Base-by-base conservation (phyloP, 345 rosid species). In the Lepidium sativum region DNA sequence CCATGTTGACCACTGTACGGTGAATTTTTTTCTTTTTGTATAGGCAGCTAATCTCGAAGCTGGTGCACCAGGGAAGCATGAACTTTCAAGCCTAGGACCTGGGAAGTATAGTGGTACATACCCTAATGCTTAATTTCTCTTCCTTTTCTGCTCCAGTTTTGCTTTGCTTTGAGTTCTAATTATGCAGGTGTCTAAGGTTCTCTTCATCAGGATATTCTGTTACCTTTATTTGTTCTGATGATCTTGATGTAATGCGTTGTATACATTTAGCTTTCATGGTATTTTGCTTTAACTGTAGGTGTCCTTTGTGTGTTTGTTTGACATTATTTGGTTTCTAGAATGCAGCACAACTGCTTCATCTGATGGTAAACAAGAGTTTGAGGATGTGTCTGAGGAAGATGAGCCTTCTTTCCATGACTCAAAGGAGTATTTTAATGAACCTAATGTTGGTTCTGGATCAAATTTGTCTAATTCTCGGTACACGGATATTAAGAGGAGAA, bases 281-380 rank as follows among this genome's bases (percentile, higher is more conserved):
- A 2, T 65, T 42, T 41, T 23, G 10, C 42, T 25, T 39, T 6
- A 33, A 43, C 17, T 33, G 37, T 54, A 52, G 5, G 45, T 25
- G 39, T 64, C 32, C 23, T 41, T 23, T 71, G 47, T 51, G 41
- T 65, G 31, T 72, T 63, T 43, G 29, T 63, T 72, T 66, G 59
- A 73, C 73, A 48, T 35, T 31, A 35, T 64, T 67, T 55, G 76
- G 70, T 74, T 84, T 77, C 71, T 86, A 94, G 97, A 88, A 80
- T 91, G 88, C 83, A 91, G 97, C 81, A 88, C 95, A 12, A 88
- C 97, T 34, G 92, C 86, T 78, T 94, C 99, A 67, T 94, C 97
- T 72, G 99, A 91, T 76, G 99, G 81, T 72, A 74, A 90, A 54
- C 99, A 80, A 79, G 97, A 91, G 77, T 79, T 82, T 54, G 97